phyloP scores from a whole-genome alignment of 352 stramenopile genomes.

The Phytopythium helicoides region DNA sequence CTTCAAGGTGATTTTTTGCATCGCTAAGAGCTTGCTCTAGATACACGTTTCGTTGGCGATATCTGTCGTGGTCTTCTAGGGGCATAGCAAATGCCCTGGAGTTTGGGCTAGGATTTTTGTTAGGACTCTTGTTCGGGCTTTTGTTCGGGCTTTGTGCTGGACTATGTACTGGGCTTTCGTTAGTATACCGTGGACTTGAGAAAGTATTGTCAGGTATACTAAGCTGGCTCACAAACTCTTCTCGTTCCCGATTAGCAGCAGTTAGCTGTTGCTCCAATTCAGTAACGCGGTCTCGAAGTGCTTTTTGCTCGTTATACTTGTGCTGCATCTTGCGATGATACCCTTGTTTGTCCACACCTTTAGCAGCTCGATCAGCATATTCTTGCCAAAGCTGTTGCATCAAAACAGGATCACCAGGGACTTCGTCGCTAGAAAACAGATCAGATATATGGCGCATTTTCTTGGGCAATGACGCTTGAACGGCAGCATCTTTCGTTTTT shows the following conservation, averaged over 20 bases:
- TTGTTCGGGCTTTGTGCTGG: not conserved
- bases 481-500: not conserved
- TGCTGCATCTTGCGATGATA: constrained; percentile 78
- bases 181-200: not conserved
- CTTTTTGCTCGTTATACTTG: constrained; percentile 60
- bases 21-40: constrained; percentile 49
- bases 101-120: not conserved
- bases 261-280: constrained; percentile 47
- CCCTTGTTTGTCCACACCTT: constrained; percentile 30
- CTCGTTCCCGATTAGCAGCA: constrained; percentile 23
- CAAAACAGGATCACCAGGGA: constrained; percentile 26
- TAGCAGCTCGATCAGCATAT: constrained; percentile 47
- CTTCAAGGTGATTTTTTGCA: constrained; percentile 34
- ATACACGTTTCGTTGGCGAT: constrained; percentile 49
- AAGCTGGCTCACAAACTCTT: constrained; percentile 13
- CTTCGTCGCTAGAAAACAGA: not conserved
- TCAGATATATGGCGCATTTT: not conserved
- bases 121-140: not conserved
- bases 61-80: constrained; percentile 30
- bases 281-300: constrained; percentile 44
- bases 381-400: constrained; percentile 67
- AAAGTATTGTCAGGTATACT: no score
- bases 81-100: not conserved
- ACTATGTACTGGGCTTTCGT: not conserved
- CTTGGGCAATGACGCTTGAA: not conserved